Base-by-base conservation (phyloP, 768 basidiomycete genomes). In the Pleurotus salmoneostramineus region DNA sequence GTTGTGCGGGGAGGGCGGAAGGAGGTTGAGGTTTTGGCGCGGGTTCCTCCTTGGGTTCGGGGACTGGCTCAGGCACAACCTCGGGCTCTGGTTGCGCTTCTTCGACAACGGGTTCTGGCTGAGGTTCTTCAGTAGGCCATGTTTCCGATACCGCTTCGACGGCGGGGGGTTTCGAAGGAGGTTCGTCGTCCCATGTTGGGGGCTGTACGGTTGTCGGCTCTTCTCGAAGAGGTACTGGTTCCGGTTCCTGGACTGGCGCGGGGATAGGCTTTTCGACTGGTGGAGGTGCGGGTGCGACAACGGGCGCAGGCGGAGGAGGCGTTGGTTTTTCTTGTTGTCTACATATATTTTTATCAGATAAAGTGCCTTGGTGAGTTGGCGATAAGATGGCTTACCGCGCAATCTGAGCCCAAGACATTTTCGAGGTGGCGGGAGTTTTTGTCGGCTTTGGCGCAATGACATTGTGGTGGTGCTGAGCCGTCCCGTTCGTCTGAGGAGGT, bases 391-490 rank as follows among this genome's bases (percentile, higher is more conserved):
- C 80, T 5, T 66, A 88, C 90, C 86, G 78, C 61, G 91, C 91
- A 67, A 93, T 78, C 65, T 93, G 88, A 6, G 91, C 91, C 91
- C 91, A 93, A 36, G 91, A 92, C 59, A 89, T 71, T 74, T 91
- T 91, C 6, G 88, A 84, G 10, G 82, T 88, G 32, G 87, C 83
- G 44, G 89, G 88, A 8, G 82, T 76, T 72, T 85, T 89, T 11
- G 72, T 32, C 1, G 49, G 47, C 50, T 60, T 60, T 4, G 47
- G 58, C 33, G 33, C n/a, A 12, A 47, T 31, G 33, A 43, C 17
- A 17, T 57, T 27, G 21, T 48, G 51, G 14, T 17, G 7, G 5
- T 31, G 12, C 21, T 36, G 42, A 15, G 56, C 49, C n/a, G 72
- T 71, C n/a, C 72, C 74, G 62, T 78, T 77, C 47, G 70, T 70